A percentile compares a stretch with the other conserved stretches of the same genome.
Conservation (phyloP, 305 asterid genomes). For the Lippia alba region DNA sequence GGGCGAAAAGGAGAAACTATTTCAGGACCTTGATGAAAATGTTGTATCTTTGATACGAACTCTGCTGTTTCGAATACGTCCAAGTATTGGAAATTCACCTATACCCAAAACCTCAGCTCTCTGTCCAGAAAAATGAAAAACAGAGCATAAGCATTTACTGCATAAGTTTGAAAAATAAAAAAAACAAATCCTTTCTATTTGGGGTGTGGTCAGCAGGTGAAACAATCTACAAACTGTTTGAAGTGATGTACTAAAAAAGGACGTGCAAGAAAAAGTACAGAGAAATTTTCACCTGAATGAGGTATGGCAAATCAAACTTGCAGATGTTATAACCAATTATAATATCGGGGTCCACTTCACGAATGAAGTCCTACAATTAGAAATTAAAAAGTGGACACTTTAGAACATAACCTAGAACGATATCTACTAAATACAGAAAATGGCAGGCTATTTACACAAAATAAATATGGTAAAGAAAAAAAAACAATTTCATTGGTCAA, state of each 20-base stretch:
- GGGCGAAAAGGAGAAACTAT: constrained; percentile 33
- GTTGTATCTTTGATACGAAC: constrained; percentile 87
- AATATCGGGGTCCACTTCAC: constrained; percentile 98
- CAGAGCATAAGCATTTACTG: constrained; percentile 15
- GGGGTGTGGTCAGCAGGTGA: constrained; percentile 21
- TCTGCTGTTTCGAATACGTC: constrained; percentile 91
- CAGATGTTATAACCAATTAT: constrained; percentile 98
- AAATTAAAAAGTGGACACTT: constrained; percentile 24
- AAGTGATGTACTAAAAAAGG: constrained; percentile 11
- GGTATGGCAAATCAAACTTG: constrained; percentile 98
- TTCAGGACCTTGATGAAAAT: constrained; percentile 86
- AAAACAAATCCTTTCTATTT: constrained; percentile 14
- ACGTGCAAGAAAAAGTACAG: constrained; percentile 13
- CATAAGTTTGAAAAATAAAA: constrained; percentile 21
- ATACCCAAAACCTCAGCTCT: constrained; percentile 88
- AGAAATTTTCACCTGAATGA: constrained; percentile 72
- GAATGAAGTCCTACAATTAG: constrained; percentile 75
- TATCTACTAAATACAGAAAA: constrained; percentile 24
- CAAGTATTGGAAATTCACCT: constrained; percentile 89
- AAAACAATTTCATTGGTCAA: not conserved
- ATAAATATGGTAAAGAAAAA: constrained; percentile 16
- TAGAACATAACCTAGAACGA: constrained; percentile 1
- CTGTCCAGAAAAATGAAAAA: constrained; percentile 47
- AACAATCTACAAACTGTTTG: constrained; percentile 4
- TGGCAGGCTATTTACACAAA: constrained; percentile 8